phyloP scores from a whole-genome alignment of 2,329 filamentous ascomycete genomes.

The Talaromyces sp. region DNA sequence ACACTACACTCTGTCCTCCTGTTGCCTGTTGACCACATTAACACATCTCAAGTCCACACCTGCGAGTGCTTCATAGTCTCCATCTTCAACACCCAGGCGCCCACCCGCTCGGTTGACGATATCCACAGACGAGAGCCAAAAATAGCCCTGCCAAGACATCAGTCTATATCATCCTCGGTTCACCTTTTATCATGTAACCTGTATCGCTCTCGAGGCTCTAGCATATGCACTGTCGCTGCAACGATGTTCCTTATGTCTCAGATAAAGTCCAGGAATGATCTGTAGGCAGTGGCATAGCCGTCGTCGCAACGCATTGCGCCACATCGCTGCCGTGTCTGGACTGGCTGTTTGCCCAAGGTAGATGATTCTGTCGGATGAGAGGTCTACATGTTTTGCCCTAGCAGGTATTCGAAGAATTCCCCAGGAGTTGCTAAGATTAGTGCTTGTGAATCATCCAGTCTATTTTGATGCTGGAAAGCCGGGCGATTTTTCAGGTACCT shows the following conservation, averaged over 20 bases:
- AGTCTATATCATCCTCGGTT: not conserved
- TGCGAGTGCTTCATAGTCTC: not conserved
- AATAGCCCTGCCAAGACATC: conserved; percentile 1
- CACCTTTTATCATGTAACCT: not conserved
- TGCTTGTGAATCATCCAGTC: not conserved
- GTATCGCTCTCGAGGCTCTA: not conserved
- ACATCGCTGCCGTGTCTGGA: not conserved
- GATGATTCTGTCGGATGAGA: not conserved
- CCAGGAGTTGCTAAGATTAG: not conserved
- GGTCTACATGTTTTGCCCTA: not conserved
- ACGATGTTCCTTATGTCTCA: not conserved
- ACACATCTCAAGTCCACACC: not conserved
- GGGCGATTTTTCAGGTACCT: not conserved
- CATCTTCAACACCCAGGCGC: not conserved
- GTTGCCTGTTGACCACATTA: not conserved
- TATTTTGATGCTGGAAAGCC: not conserved
- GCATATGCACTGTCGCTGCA: not conserved
- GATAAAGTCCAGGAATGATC: not conserved
- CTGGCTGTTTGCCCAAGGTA: not conserved
- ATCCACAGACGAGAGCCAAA: not conserved
- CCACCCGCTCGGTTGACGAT: not conserved
- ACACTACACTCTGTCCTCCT: not conserved
- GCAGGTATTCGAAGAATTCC: not conserved
- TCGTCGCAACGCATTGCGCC: conserved; percentile 8
- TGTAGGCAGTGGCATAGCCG: conserved; percentile 5